phyloP scores from a whole-genome alignment of 305 asterid species.

The Fraxinus floribunda region DNA sequence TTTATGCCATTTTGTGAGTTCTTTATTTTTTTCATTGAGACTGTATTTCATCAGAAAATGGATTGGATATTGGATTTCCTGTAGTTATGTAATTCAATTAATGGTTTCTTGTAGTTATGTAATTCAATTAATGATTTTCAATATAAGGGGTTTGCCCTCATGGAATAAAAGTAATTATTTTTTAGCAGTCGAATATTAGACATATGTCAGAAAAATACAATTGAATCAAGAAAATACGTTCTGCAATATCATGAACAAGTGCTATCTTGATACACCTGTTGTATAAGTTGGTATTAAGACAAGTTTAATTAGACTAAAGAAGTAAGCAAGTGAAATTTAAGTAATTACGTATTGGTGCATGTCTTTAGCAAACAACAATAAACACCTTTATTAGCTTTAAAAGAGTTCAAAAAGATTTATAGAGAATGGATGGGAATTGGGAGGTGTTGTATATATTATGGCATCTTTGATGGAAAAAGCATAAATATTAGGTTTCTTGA shows the following conservation, averaged over 20 bases:
- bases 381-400: neutral
- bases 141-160: neutral
- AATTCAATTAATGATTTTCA: too few species aligned
- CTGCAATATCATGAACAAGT: constrained; percentile 93
- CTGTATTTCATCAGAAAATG: too few species aligned
- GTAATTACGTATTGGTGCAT: neutral
- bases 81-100: too few species aligned
- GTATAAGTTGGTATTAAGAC: constrained; percentile 17
- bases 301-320: neutral
- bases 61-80: too few species aligned
- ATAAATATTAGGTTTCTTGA: neutral
- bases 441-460: neutral
- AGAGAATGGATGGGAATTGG: neutral
- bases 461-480: neutral
- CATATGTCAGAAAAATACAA: neutral
- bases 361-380: neutral
- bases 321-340: neutral
- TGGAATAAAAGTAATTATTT: neutral
- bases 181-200: neutral
- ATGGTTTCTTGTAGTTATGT: too few species aligned
- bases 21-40: too few species aligned
- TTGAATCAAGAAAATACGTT: constrained; percentile 51
- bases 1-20: too few species aligned
- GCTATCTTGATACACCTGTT: constrained; percentile 96
- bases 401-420: neutral